These are phyloP conservation scores for Suhomyces kunorum DNA, from an alignment of 1,139 yeast genomes.

Conservation along the genomic window DNA sequence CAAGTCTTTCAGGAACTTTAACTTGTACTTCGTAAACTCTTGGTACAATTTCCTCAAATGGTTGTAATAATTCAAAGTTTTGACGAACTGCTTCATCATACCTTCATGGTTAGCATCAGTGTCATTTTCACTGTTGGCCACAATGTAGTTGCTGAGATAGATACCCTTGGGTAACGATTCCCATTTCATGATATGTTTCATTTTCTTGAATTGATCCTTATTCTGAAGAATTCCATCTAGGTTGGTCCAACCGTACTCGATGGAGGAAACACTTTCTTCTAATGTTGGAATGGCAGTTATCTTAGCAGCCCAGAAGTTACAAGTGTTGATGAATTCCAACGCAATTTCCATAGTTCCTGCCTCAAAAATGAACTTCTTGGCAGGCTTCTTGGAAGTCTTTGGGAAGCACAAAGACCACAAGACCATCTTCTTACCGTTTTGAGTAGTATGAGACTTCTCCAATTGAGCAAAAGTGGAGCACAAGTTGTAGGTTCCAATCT, in stretches of 20 bases:
- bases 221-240: constrained; percentile 39
- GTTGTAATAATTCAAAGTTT: constrained; percentile 46
- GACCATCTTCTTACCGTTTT: constrained; percentile 18
- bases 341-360: constrained; percentile 74
- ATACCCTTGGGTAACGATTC: constrained; percentile 46
- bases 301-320: constrained; percentile 91
- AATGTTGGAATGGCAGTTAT: constrained; percentile 75
- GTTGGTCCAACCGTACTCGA: constrained; percentile 81
- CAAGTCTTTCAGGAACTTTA: constrained; percentile 33
- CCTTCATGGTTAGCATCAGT: constrained; percentile 39
- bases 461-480: constrained; percentile 52
- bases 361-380: constrained; percentile 47
- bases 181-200: constrained; percentile 41
- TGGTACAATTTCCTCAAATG: constrained; percentile 41
- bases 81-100: constrained; percentile 50
- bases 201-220: constrained; percentile 38
- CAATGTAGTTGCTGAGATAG: constrained; percentile 41
- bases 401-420: constrained; percentile 47
- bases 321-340: constrained; percentile 67
- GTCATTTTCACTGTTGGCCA: constrained; percentile 20
- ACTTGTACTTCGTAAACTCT: constrained; percentile 36
- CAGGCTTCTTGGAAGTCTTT: constrained; percentile 31
- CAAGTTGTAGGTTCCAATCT: constrained; percentile 49
- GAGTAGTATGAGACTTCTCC: constrained; percentile 25
- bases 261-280: constrained; percentile 63